Evolutionary conservation across 805 yeast species (phyloP).

Genomic region (Candida germanica): DNA sequence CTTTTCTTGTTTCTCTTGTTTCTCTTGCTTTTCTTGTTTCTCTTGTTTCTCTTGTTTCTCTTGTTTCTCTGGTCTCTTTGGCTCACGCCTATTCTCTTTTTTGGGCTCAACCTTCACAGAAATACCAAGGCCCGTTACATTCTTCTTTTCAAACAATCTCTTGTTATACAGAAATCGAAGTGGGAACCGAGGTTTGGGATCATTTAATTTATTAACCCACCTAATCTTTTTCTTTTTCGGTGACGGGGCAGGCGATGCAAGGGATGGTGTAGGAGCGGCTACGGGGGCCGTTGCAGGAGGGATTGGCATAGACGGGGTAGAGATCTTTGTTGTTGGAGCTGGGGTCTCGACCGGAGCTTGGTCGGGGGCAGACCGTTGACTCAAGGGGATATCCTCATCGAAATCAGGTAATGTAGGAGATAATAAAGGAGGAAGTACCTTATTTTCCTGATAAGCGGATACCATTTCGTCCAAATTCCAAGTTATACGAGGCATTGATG

Average conservation of each 20-base stretch:
- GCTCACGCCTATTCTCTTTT: not conserved
- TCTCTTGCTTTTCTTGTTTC: not conserved
- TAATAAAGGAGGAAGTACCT: constrained; percentile 34
- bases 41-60: not conserved
- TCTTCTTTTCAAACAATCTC: not conserved
- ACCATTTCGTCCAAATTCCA: constrained; percentile 43
- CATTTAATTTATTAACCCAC: constrained; percentile 30
- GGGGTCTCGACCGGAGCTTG: not conserved
- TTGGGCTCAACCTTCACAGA: not conserved
- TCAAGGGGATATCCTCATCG: constrained; percentile 7
- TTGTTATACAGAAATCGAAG: constrained; percentile 12
- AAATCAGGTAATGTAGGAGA: constrained; percentile 37
- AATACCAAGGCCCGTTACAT: constrained; percentile 6
- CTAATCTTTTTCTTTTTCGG: constrained; percentile 9
- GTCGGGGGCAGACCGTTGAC: not conserved
- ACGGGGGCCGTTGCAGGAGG: not conserved
- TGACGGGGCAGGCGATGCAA: not conserved
- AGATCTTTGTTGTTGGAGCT: too few species aligned
- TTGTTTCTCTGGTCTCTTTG: not conserved
- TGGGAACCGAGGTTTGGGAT: constrained; percentile 17
- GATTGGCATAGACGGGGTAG: not conserved
- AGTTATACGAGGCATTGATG: not conserved
- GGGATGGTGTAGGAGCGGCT: not conserved
- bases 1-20: not conserved
- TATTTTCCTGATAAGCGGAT: constrained; percentile 28